Conservation (phyloP, 2,329 filamentous ascomycete species). For the Didymella glomerata region DNA sequence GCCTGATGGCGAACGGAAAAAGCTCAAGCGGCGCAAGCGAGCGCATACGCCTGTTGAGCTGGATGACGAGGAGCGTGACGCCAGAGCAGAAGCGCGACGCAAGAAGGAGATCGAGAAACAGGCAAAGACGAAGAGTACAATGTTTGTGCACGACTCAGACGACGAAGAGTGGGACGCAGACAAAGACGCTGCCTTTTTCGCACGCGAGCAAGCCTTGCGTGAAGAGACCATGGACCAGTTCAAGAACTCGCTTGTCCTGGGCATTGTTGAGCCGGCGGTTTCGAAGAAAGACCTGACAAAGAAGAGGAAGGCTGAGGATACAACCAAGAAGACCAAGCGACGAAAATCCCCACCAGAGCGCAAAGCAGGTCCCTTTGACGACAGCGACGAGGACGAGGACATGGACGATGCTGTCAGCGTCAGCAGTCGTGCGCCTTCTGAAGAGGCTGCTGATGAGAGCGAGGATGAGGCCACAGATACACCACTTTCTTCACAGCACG, state of each 20-base stretch:
- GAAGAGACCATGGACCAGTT: slow-evolving; percentile 63
- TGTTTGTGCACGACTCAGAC: slow-evolving; percentile 84
- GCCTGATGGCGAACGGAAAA: slow-evolving; percentile 62
- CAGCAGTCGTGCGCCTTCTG: slow-evolving; percentile 43
- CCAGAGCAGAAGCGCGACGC: slow-evolving; percentile 67
- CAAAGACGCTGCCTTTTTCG: slow-evolving; percentile 77
- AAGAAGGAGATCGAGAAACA: slow-evolving; percentile 79
- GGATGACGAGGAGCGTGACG: slow-evolving; percentile 67
- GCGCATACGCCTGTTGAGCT: slow-evolving; percentile 64
- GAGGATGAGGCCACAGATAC: slow-evolving; percentile 52
- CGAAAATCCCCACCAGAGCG: slow-evolving; percentile 44
- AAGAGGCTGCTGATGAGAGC: slow-evolving; percentile 31
- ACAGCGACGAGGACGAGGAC: slow-evolving; percentile 40
- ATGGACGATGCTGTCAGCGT: slow-evolving; percentile 29
- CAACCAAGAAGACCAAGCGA: slow-evolving; percentile 38
- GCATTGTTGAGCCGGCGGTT: slow-evolving; percentile 47
- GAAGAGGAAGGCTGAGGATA: slow-evolving; percentile 46
- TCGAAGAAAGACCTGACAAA: slow-evolving; percentile 45
- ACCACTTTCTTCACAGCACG: slow-evolving; percentile 51
- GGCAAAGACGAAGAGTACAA: slow-evolving; percentile 80
- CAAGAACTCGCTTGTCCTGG: slow-evolving; percentile 55
- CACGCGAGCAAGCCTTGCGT: slow-evolving; percentile 73
- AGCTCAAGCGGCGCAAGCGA: slow-evolving; percentile 67
- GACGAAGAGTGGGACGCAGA: slow-evolving; percentile 88
- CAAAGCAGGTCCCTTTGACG: slow-evolving; percentile 41